These are phyloP conservation scores for Aspergillus calidoustus DNA, from an alignment of 2,329 filamentous ascomycete species.

Conservation along the genomic window DNA sequence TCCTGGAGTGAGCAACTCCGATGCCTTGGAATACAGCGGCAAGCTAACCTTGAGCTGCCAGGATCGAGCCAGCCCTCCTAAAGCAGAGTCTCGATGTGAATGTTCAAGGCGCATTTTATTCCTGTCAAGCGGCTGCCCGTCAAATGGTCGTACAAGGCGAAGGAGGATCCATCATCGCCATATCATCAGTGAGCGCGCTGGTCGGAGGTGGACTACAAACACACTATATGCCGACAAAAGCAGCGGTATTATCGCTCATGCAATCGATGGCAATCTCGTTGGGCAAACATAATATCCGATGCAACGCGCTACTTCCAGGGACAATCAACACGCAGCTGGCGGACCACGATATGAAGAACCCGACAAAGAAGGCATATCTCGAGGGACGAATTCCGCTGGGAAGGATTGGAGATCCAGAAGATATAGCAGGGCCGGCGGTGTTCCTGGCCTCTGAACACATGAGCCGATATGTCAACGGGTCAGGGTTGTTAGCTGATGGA, in stretches of 20 bases:
- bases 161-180: constrained; percentile 73
- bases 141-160: constrained; percentile 77
- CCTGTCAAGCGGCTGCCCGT: constrained; percentile 80
- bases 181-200: constrained; percentile 48
- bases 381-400: constrained; percentile 80
- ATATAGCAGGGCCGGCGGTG: constrained; percentile 81
- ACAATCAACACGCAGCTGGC: constrained; percentile 85
- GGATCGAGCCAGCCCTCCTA: constrained; percentile 72
- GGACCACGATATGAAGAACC: constrained; percentile 77
- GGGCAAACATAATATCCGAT: constrained; percentile 75
- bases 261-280: constrained; percentile 81
- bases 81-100: constrained; percentile 76
- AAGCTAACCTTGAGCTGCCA: constrained; percentile 29
- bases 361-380: constrained; percentile 75
- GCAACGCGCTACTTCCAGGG: constrained; percentile 82
- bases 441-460: constrained; percentile 80
- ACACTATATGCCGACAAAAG: constrained; percentile 89
- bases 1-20: constrained; percentile 65
- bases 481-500: constrained; percentile 84
- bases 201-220: constrained; percentile 75
- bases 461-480: constrained; percentile 79
- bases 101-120: constrained; percentile 85
- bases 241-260: constrained; percentile 78
- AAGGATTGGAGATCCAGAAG: constrained; percentile 68
- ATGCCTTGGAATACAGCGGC: background rate